Conservation (phyloP, 345 rosid species). For the Cardiospermum halicacabum region DNA sequence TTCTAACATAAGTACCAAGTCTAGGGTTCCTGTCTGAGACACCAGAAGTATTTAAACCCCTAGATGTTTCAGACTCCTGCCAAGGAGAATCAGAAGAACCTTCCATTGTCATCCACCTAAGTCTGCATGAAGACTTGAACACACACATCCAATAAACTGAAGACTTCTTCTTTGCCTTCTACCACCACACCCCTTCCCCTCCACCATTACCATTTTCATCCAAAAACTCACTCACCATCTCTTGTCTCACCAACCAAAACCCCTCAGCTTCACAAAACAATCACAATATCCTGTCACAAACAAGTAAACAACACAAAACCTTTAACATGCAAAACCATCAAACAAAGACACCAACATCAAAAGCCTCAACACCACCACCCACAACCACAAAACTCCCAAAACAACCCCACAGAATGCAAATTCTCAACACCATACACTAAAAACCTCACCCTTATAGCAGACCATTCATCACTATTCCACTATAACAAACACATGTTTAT, state of each 20-base stretch:
- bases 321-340: constrained; percentile 18
- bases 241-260: constrained; percentile 16
- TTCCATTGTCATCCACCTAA: constrained; percentile 68
- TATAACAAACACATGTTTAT: neutral
- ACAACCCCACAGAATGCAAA: constrained; percentile 11
- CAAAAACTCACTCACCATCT: constrained; percentile 37
- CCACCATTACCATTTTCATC: constrained; percentile 39
- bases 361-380: constrained; percentile 9
- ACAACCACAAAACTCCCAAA: constrained; percentile 7
- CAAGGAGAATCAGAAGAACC: constrained; percentile 74
- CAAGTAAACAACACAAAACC: constrained; percentile 8
- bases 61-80: constrained; percentile 49
- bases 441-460: constrained; percentile 19
- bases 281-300: constrained; percentile 19
- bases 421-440: constrained; percentile 19
- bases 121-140: constrained; percentile 35
- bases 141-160: constrained; percentile 35
- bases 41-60: constrained; percentile 50
- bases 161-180: constrained; percentile 35
- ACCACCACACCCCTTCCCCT: constrained; percentile 24
- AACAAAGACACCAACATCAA: constrained; percentile 12
- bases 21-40: constrained; percentile 52
- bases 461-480: constrained; percentile 1
- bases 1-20: constrained; percentile 23
- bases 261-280: constrained; percentile 13